A percentile compares a stretch with the other conserved stretches of the same genome.
Evolutionary conservation across 768 basidiomycete species (phyloP).

Genomic region (Trametes cinnabarina): DNA sequence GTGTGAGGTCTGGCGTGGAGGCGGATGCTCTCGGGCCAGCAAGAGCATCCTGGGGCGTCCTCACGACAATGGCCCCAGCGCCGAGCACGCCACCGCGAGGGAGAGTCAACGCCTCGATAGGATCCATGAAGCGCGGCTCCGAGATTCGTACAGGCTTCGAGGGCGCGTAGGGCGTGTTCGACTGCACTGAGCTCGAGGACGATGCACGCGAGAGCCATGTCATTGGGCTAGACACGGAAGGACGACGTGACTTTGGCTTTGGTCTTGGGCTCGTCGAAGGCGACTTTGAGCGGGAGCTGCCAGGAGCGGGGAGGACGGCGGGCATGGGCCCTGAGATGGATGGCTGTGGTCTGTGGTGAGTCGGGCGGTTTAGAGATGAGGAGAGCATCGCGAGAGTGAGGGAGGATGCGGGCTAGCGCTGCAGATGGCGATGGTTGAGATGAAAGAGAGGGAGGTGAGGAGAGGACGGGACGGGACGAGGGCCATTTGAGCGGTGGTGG

Average conservation of each 20-base stretch:
- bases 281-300: conserved; percentile 20
- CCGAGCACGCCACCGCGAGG: conserved; percentile 54
- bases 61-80: conserved; percentile 71
- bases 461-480: not conserved
- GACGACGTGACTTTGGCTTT: conserved; percentile 31
- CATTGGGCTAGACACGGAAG: conserved; percentile 41
- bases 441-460: conserved; percentile 2
- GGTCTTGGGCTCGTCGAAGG: conserved; percentile 28
- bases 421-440: not conserved
- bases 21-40: conserved; percentile 28
- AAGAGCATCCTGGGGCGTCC: conserved; percentile 79
- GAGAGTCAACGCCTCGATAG: conserved; percentile 30
- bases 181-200: conserved; percentile 29
- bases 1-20: conserved; percentile 18
- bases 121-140: conserved; percentile 40
- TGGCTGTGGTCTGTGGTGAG: conserved; percentile 10
- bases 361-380: conserved; percentile 1
- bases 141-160: conserved; percentile 43
- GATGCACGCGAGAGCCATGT: conserved; percentile 42
- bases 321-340: conserved; percentile 22
- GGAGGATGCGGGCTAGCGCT: conserved; percentile 10
- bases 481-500: conserved; percentile 15
- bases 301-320: conserved; percentile 12
- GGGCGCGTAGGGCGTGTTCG: conserved; percentile 30
- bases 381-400: conserved; percentile 15